Percentiles rank a stretch among this genome's conserved stretches.
Evolutionary conservation across 2,329 filamentous ascomycete genomes (phyloP).

Genomic region (Pseudogymnoascus sp.): DNA sequence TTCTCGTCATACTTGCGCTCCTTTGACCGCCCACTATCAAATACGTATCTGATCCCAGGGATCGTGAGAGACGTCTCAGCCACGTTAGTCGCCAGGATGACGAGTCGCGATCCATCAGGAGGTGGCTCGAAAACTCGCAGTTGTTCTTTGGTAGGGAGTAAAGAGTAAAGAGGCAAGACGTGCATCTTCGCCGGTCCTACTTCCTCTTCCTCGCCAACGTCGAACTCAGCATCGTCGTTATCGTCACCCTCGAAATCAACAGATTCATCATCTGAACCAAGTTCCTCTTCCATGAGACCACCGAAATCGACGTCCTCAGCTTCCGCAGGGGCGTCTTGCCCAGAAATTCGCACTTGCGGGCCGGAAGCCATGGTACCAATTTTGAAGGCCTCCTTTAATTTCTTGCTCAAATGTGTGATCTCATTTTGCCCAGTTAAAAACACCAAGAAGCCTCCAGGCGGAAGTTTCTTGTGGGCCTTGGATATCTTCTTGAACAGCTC

Average conservation of each 20-base stretch:
- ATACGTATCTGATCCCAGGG: conserved; percentile 88
- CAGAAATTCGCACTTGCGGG: conserved; percentile 65
- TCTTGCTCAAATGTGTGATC: conserved; percentile 75
- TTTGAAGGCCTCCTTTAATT: conserved; percentile 58
- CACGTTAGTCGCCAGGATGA: conserved; percentile 91
- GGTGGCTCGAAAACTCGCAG: conserved; percentile 80
- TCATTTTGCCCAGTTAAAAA: conserved; percentile 93
- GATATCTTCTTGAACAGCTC: conserved; percentile 83
- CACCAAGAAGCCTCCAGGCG: conserved; percentile 82
- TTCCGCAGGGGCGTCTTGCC: conserved; percentile 70
- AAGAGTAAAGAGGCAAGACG: conserved; percentile 86
- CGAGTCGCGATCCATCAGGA: conserved; percentile 72
- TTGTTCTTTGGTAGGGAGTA: conserved; percentile 84
- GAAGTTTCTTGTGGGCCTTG: conserved; percentile 80
- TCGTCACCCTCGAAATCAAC: conserved; percentile 54
- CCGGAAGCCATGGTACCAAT: conserved; percentile 37
- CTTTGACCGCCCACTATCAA: conserved; percentile 88
- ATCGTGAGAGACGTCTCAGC: conserved; percentile 97
- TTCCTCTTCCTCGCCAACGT: conserved; percentile 52
- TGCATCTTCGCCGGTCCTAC: conserved; percentile 68
- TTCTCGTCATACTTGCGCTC: conserved; percentile 81
- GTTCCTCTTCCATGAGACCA: conserved; percentile 48
- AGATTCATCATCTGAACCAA: conserved; percentile 50
- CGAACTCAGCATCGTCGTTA: conserved; percentile 38
- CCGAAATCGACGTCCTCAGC: conserved; percentile 83